These are phyloP conservation scores for Cryphonectria nitschkei DNA, from an alignment of 2,329 filamentous ascomycete genomes.

Conservation along the genomic window DNA sequence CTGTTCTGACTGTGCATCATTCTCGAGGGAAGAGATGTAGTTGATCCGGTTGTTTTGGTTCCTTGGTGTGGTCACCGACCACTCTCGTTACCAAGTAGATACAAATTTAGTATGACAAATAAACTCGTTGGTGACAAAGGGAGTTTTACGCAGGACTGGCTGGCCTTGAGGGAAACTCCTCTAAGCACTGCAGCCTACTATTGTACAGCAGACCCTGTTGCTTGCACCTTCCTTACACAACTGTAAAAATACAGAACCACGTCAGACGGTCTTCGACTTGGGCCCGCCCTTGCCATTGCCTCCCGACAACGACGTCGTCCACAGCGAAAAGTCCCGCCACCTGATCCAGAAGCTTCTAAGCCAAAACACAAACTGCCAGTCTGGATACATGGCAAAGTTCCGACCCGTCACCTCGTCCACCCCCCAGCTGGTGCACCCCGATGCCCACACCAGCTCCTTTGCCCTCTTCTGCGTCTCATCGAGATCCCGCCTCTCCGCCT, in stretches of 20 bases:
- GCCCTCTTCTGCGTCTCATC: neutral
- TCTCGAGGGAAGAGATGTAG: too few relatives aligned
- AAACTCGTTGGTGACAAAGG: too few relatives aligned
- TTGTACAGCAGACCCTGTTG: neutral
- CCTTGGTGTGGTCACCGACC: too few relatives aligned
- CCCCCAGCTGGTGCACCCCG: conserved; percentile 4
- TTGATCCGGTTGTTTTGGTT: too few relatives aligned
- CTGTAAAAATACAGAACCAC: neutral
- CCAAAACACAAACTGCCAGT: conserved; percentile 8
- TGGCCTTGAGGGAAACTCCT: too few relatives aligned
- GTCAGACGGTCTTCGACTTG: neutral
- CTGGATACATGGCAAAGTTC: conserved; percentile 6
- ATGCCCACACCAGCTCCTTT: conserved; percentile 1
- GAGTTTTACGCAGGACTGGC: too few relatives aligned
- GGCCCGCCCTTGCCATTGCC: neutral
- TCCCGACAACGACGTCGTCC: neutral
- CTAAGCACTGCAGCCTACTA: neutral
- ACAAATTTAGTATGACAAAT: too few relatives aligned
- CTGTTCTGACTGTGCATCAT: too few relatives aligned
- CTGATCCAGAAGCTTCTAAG: conserved; percentile 2
- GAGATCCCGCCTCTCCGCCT: conserved; percentile 3
- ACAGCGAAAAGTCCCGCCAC: neutral
- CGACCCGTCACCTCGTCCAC: conserved; percentile 1
- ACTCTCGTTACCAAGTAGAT: too few relatives aligned
- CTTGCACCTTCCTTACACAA: neutral